phyloP scores from a whole-genome alignment of 176 grass and related monocot species.

The Oryza longistaminata region DNA sequence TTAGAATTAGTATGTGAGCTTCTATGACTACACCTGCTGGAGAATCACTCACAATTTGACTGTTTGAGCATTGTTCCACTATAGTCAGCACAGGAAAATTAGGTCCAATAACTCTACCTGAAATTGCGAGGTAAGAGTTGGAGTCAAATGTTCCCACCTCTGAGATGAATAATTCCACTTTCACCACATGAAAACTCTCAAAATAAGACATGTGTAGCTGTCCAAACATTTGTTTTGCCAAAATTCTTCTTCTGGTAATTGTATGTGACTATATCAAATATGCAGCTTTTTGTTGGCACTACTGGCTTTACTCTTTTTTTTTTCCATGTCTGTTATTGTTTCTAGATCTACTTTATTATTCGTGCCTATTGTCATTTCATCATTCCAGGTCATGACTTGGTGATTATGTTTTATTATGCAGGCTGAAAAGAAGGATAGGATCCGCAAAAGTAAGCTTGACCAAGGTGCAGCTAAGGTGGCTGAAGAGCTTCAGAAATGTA shows the following conservation, averaged over 20 bases:
- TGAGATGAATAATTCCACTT: neutral
- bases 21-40: neutral
- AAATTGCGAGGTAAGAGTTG: neutral
- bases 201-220: neutral
- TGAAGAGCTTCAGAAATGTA: constrained; percentile 78
- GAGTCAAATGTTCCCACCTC: neutral
- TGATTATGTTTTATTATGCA: constrained; percentile 31
- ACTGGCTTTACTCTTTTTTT: neutral
- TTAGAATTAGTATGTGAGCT: neutral
- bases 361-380: neutral
- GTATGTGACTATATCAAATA: neutral
- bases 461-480: constrained; percentile 76
- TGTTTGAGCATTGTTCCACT: constrained; percentile 5
- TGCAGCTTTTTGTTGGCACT: neutral
- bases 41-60: neutral
- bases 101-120: neutral
- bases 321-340: neutral
- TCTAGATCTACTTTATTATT: neutral
- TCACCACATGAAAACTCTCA: neutral
- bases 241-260: neutral
- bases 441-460: constrained; percentile 61
- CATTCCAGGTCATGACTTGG: neutral
- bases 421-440: constrained; percentile 81
- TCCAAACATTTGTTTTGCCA: neutral
- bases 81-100: neutral